Evolutionary conservation across 768 basidiomycete species (phyloP), one percentile per base, ranked within the genome.

Genomic region (Boletus sp.): DNA sequence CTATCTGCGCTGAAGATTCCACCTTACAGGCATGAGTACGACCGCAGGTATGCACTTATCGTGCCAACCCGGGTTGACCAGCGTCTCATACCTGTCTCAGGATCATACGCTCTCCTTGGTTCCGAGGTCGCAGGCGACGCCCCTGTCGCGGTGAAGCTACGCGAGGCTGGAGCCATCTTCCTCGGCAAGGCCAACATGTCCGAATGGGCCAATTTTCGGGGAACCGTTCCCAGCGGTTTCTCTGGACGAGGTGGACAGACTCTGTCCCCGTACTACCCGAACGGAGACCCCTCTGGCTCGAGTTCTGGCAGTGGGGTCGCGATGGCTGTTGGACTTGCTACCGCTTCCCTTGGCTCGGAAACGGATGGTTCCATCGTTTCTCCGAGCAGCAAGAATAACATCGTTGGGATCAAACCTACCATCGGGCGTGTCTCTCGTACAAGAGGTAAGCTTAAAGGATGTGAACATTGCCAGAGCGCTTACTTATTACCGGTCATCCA

Each of bases 291-390:
- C 1, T 74, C 68, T 48, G 79, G 79, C 5, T 74, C 74, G 7
- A 76, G 74, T 45, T 72, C 74, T 44, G 79, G 79, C 3, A 74
- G 74, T 52, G 79, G 71, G 1, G 72, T 80, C 52, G 65, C 49
- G 54, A 69, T 63, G 65, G 65, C 79, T 9, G 59, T 81, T 32
- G 78, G 80, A 15, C 71, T 81, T 29, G 72, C 72, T 3, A 68
- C 77, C 1, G 77, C 61, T 10, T 59, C 75, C 14, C 68, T 81
- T 23, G 79, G 80, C 13, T 72, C 75, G 0, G 80, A 80, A 60
- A 80, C 75, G 7, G 72, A 77, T 47, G 80, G 81, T n/a, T 77
- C 75, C 14, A 81, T 81, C 53, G 64, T 75, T 33, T 75, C 66
- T 14, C 80, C 80, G 0, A 69, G 73, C 40, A 73, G 70, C 45